A percentile compares a stretch with the other conserved stretches of the same genome.
Evolutionary conservation across 371 early-diverging fungal species (phyloP).

Genomic region (Quaeritorhiza haematococci): DNA sequence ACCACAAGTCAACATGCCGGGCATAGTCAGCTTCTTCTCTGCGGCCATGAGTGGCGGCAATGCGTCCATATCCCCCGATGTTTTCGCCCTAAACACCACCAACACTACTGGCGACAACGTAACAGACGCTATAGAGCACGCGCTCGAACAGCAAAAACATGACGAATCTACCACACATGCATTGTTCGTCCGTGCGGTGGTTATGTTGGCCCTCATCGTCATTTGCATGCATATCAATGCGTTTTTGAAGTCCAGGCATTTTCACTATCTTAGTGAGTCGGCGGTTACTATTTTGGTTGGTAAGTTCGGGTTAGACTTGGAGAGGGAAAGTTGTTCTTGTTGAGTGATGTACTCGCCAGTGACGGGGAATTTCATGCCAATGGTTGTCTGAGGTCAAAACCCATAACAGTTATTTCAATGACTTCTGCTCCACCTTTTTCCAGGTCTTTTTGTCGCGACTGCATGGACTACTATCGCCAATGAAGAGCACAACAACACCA

Average conservation of each 20-base stretch:
- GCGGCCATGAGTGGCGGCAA: too few species aligned
- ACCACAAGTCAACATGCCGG: too few species aligned
- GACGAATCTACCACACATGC: too few species aligned
- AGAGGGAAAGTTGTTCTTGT: background rate
- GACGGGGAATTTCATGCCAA: too few species aligned
- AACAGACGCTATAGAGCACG: background rate
- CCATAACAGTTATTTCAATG: too few species aligned
- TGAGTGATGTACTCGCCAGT: background rate
- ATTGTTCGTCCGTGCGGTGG: slow-evolving; percentile 35
- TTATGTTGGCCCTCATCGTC: slow-evolving; percentile 41
- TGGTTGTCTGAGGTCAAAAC: too few species aligned
- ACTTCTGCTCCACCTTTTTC: background rate
- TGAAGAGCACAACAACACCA: slow-evolving; percentile 35
- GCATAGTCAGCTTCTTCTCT: too few species aligned
- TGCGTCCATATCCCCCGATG: too few species aligned
- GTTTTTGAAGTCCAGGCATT: slow-evolving; percentile 37
- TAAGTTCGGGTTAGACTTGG: too few species aligned
- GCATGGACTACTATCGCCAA: slow-evolving; percentile 40
- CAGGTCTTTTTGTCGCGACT: slow-evolving; percentile 40
- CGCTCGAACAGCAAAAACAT: background rate
- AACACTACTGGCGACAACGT: background rate
- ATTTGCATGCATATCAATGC: slow-evolving; percentile 38
- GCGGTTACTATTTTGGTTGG: slow-evolving; percentile 41
- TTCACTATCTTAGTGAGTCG: slow-evolving; percentile 42
- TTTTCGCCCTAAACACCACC: too few species aligned